Conservation (phyloP, 257 asterid species). For the Solanum sejunctum region DNA sequence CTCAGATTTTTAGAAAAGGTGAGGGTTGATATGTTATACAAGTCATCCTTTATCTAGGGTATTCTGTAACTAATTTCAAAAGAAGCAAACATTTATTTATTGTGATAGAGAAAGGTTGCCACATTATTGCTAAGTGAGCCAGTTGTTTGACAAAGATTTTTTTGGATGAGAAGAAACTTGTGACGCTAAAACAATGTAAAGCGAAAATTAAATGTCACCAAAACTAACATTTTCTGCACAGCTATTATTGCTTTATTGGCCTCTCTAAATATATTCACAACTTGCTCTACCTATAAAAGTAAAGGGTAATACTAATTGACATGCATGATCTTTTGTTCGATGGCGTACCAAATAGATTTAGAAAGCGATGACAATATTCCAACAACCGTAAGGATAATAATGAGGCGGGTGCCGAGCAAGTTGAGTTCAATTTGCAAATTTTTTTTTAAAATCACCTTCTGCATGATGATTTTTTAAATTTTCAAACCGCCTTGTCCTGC, state of each 20-base stretch:
- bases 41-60: too few relatives aligned
- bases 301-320: neutral
- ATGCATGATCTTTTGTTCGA: neutral
- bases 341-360: neutral
- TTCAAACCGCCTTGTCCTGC: too few relatives aligned
- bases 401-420: accelerated
- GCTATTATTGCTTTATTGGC: neutral
- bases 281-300: neutral
- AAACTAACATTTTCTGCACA: neutral
- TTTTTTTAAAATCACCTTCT: too few relatives aligned
- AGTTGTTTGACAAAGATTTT: neutral
- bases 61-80: neutral
- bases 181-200: neutral
- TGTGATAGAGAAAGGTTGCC: neutral
- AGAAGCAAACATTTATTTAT: neutral
- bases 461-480: too few relatives aligned
- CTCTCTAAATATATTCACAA: neutral
- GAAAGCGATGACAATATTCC: neutral
- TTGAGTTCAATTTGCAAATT: too few relatives aligned
- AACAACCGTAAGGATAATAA: too few relatives aligned
- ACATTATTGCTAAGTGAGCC: neutral
- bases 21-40: too few relatives aligned
- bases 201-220: neutral
- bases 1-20: too few relatives aligned
- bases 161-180: neutral